These are phyloP conservation scores for Diaporthe humulicola DNA, from an alignment of 2,329 filamentous ascomycete genomes.

Conservation along the genomic window DNA sequence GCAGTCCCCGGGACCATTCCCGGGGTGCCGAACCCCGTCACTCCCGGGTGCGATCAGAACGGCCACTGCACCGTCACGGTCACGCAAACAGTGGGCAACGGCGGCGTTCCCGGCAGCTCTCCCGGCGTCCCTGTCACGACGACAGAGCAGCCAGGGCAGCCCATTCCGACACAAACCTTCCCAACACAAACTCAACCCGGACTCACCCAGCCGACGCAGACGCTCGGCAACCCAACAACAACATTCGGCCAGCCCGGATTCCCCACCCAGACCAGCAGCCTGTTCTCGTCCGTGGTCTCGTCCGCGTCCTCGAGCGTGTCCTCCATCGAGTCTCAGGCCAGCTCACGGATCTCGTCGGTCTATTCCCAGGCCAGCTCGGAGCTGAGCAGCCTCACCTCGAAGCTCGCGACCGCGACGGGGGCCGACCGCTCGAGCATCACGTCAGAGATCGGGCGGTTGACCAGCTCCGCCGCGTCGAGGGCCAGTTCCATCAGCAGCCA, in stretches of 20 bases:
- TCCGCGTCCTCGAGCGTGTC: neutral
- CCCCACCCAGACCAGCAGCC: constrained; percentile 6
- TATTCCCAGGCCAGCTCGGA: constrained; percentile 1
- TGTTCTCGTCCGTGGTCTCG: neutral
- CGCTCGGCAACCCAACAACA: constrained; percentile 8
- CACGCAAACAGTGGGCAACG: neutral
- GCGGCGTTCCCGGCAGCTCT: neutral
- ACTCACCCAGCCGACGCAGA: neutral
- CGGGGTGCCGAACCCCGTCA: neutral
- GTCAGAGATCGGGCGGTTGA: neutral
- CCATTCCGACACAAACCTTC: neutral
- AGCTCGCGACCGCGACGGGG: neutral
- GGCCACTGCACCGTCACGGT: constrained; percentile 24
- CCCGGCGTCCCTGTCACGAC: neutral
- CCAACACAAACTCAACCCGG: constrained; percentile 4
- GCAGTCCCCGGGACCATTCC: neutral
- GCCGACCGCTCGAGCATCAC: neutral
- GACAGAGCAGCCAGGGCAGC: neutral
- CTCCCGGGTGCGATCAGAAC: constrained; percentile 1
- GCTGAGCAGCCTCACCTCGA: neutral
- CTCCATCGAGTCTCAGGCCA: constrained; percentile 4
- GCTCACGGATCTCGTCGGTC: neutral
- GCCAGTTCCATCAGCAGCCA: constrained; percentile 16
- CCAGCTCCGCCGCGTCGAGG: constrained; percentile 19
- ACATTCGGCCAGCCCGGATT: neutral